Percentiles rank a stretch among this genome's conserved stretches.
Conservation (phyloP, 2,329 filamentous ascomycete species). For the Trichoderma asperellum region DNA sequence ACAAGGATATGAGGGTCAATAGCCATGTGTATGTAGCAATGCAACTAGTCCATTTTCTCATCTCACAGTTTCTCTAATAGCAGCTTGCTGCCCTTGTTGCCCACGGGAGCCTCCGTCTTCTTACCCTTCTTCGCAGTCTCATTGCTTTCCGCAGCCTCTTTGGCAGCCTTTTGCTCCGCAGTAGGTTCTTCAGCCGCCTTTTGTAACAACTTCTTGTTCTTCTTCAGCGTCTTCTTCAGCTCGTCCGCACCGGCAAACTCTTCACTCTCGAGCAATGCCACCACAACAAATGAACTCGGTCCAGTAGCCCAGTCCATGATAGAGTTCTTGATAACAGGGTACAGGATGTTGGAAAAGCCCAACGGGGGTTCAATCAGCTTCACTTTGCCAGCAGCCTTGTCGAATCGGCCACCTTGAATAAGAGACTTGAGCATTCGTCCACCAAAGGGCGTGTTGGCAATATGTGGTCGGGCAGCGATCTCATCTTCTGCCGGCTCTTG, state of each 20-base stretch:
- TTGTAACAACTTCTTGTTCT: conserved; percentile 71
- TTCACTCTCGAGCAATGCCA: conserved; percentile 76
- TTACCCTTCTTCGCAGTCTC: conserved; percentile 51
- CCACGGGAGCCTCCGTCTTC: conserved; percentile 52
- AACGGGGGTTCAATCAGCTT: conserved; percentile 75
- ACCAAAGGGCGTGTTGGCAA: conserved; percentile 64
- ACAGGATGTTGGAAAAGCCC: conserved; percentile 80
- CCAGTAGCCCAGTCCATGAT: conserved; percentile 84
- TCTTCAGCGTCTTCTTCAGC: conserved; percentile 70
- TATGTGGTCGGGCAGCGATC: conserved; percentile 52
- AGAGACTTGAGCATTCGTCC: conserved; percentile 90
- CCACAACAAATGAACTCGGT: conserved; percentile 81
- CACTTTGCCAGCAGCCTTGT: conserved; percentile 71
- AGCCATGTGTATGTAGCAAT: neutral
- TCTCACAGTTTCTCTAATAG: conserved; percentile 60
- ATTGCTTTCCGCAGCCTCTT: conserved; percentile 51
- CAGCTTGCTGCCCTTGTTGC: conserved; percentile 65
- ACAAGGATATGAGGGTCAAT: neutral
- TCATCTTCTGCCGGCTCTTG: conserved; percentile 48
- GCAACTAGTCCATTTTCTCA: neutral
- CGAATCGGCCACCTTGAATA: conserved; percentile 86
- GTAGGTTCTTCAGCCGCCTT: conserved; percentile 66
- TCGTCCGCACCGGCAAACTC: conserved; percentile 70
- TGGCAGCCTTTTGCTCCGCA: conserved; percentile 55
- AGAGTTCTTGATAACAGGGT: conserved; percentile 74